These are phyloP conservation scores for Aspergillus brasiliensis DNA, from an alignment of 2,329 filamentous ascomycete species.

Conservation along the genomic window DNA sequence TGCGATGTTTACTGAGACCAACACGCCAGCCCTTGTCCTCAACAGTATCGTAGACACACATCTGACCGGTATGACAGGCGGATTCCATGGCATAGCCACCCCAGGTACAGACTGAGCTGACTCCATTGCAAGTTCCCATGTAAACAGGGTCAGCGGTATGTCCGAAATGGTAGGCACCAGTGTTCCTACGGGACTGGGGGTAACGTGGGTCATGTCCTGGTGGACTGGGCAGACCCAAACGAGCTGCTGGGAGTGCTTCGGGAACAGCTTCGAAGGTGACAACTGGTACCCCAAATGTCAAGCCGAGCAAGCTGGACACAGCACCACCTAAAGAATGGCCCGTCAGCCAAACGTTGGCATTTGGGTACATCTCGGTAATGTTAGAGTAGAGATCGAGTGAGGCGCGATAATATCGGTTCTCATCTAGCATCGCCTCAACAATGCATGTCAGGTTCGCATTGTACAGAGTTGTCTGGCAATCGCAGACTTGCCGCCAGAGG, in stretches of 20 bases:
- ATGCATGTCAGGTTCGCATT: conserved; percentile 93
- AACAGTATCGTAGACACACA: conserved; percentile 92
- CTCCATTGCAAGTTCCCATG: conserved; percentile 89
- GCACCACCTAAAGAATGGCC: conserved; percentile 93
- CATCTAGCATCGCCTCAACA: conserved; percentile 69
- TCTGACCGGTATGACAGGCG: conserved; percentile 82
- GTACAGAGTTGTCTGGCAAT: conserved; percentile 85
- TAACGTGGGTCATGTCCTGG: conserved; percentile 72
- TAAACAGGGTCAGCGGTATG: conserved; percentile 95
- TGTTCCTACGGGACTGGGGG: conserved; percentile 71
- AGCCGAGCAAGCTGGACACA: conserved; percentile 80
- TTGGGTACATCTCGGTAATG: conserved; percentile 83
- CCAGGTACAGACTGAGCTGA: conserved; percentile 84
- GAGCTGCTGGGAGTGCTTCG: conserved; percentile 81
- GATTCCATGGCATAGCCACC: conserved; percentile 93
- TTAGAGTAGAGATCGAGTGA: conserved; percentile 89
- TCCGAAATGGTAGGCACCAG: conserved; percentile 85
- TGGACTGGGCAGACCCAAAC: conserved; percentile 82
- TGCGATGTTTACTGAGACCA: conserved; percentile 87
- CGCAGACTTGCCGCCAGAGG: conserved; percentile 88
- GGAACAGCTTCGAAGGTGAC: conserved; percentile 93
- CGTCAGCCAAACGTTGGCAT: conserved; percentile 82
- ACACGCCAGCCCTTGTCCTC: conserved; percentile 90
- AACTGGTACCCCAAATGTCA: conserved; percentile 89
- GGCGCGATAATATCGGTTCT: conserved; percentile 89